Conservation (phyloP, 2,329 filamentous ascomycete species). For the Xylaria sp. region DNA sequence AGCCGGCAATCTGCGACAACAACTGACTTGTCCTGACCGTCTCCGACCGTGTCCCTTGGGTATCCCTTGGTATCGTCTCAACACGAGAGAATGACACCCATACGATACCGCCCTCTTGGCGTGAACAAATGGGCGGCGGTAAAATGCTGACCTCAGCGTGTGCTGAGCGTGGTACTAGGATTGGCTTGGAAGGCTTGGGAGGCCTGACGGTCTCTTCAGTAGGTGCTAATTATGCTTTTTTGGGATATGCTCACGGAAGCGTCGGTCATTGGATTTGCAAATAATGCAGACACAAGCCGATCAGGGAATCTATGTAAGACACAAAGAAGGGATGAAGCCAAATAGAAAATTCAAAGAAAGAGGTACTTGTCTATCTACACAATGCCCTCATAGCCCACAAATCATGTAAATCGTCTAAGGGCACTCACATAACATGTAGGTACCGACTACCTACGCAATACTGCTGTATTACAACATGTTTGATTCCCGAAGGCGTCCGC, state of each 20-base stretch:
- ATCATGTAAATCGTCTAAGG: not conserved
- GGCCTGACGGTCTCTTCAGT: not conserved
- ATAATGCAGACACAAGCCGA: not conserved
- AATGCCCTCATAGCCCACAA: not conserved
- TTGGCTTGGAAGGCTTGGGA: slow-evolving; percentile 5
- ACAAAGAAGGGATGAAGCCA: not conserved
- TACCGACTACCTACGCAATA: not conserved
- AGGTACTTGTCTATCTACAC: not conserved
- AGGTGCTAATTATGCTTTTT: slow-evolving; percentile 10
- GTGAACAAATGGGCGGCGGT: not conserved
- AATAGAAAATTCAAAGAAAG: not conserved
- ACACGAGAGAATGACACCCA: slow-evolving; percentile 31
- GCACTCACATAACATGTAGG: not conserved
- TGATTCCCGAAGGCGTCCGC: not conserved
- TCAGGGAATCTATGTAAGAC: not conserved
- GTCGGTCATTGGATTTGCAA: slow-evolving; percentile 15
- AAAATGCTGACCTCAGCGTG: slow-evolving; percentile 28
- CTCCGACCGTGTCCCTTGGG: slow-evolving; percentile 2
- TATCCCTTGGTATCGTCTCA: slow-evolving; percentile 24
- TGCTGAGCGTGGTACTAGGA: not conserved
- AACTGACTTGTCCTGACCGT: slow-evolving; percentile 7
- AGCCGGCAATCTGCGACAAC: slow-evolving; percentile 22
- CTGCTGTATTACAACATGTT: not conserved
- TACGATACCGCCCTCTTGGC: slow-evolving; percentile 15
- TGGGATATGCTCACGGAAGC: slow-evolving; percentile 25